phyloP scores from a whole-genome alignment of 331 rosid species.

The Malus hybrid region DNA sequence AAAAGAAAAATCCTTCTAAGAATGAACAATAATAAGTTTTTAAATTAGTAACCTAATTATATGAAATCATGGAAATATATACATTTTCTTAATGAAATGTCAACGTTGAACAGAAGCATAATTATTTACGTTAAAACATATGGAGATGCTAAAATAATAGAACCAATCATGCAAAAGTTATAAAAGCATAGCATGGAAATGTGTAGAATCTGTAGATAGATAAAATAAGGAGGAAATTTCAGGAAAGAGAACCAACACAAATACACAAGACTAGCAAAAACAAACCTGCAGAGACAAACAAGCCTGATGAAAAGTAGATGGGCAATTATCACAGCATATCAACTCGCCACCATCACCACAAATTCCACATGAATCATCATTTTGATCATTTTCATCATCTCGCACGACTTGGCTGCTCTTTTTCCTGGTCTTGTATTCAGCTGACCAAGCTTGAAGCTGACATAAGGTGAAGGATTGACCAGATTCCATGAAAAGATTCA shows the following conservation, averaged over 20 bases:
- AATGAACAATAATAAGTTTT: neutral
- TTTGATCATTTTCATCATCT: conserved; percentile 59
- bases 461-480: conserved; percentile 83
- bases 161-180: neutral
- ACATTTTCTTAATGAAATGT: neutral
- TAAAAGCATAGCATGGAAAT: neutral
- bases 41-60: neutral
- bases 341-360: conserved; percentile 98
- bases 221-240: neutral
- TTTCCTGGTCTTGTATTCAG: conserved; percentile 80
- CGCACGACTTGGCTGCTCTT: conserved; percentile 40
- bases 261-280: conserved; percentile 18
- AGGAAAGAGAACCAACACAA: conserved; percentile 23
- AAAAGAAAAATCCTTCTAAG: neutral
- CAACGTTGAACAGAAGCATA: neutral
- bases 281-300: conserved; percentile 84
- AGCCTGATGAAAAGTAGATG: conserved; percentile 84
- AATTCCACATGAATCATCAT: conserved; percentile 89
- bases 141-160: neutral
- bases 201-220: neutral
- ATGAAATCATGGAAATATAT: neutral
- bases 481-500: conserved; percentile 85
- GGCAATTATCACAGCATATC: conserved; percentile 93
- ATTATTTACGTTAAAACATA: neutral
- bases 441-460: conserved; percentile 99